These are phyloP conservation scores for Pyricularia sp. DNA, from an alignment of 2,329 filamentous ascomycete genomes.

Conservation along the genomic window DNA sequence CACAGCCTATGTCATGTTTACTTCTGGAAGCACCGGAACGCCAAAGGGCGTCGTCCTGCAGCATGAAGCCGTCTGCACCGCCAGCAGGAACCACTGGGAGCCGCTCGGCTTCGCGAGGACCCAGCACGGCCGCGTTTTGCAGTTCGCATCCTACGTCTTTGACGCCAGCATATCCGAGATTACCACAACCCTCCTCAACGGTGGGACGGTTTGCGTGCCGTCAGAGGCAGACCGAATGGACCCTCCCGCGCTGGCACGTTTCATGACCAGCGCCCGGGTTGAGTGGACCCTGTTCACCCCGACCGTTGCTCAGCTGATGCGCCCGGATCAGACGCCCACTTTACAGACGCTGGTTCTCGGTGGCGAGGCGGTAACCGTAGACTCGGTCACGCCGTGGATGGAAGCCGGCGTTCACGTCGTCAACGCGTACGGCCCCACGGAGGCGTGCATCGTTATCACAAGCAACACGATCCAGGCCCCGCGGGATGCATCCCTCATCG, in stretches of 20 bases:
- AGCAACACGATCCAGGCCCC: conserved; percentile 3
- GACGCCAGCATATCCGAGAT: conserved; percentile 40
- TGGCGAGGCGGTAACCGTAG: conserved; percentile 31
- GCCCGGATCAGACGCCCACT: conserved; percentile 5
- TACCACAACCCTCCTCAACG: neutral
- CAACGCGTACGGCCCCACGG: conserved; percentile 47
- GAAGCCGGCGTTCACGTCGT: conserved; percentile 10
- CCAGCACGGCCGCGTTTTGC: conserved; percentile 39
- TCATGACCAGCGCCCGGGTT: conserved; percentile 45
- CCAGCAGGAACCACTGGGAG: conserved; percentile 57
- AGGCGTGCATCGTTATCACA: conserved; percentile 18
- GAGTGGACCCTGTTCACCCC: conserved; percentile 50
- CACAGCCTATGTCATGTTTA: conserved; percentile 42
- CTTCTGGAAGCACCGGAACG: conserved; percentile 48
- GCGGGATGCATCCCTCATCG: neutral
- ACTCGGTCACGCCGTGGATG: conserved; percentile 13
- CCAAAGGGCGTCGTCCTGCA: conserved; percentile 51
- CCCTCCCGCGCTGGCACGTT: conserved; percentile 9
- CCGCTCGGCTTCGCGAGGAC: conserved; percentile 23
- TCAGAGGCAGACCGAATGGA: conserved; percentile 11
- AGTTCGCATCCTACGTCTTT: conserved; percentile 27
- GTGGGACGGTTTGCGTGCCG: conserved; percentile 1
- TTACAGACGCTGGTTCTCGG: conserved; percentile 43
- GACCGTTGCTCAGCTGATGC: conserved; percentile 12
- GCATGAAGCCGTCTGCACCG: conserved; percentile 22